These are phyloP conservation scores for Colletotrichum eleusines DNA, from an alignment of 2,329 filamentous ascomycete genomes.

Conservation along the genomic window DNA sequence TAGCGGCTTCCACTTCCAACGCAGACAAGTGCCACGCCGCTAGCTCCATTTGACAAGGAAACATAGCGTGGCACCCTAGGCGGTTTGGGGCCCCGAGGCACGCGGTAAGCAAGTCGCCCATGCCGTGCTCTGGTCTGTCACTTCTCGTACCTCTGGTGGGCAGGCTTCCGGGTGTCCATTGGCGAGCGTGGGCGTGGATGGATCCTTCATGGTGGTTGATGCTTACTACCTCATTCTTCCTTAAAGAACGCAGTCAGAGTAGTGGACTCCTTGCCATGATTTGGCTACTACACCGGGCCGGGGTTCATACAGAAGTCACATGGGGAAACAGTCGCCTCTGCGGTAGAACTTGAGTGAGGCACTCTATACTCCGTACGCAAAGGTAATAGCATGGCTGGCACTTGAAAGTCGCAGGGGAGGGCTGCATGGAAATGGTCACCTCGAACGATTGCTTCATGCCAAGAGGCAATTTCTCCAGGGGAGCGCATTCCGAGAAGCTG, in stretches of 20 bases:
- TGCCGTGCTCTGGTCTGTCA: neutral
- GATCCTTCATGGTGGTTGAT: neutral
- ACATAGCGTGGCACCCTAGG: conserved; percentile 37
- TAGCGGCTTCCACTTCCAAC: neutral
- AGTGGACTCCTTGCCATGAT: neutral
- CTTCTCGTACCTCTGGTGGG: conserved; percentile 1
- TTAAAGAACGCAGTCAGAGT: neutral
- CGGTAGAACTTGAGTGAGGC: conserved; percentile 6
- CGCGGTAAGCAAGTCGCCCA: conserved; percentile 24
- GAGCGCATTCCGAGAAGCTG: neutral
- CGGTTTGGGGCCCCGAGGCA: conserved; percentile 25
- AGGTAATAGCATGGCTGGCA: neutral
- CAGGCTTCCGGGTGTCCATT: neutral
- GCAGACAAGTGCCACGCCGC: conserved; percentile 6
- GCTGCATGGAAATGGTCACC: neutral
- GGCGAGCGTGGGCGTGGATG: neutral
- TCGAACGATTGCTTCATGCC: neutral
- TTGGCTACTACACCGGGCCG: conserved; percentile 26
- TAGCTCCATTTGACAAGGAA: conserved; percentile 16
- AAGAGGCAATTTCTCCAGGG: neutral
- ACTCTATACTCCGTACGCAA: neutral
- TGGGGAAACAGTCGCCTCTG: conserved; percentile 21
- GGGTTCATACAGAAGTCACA: conserved; percentile 20
- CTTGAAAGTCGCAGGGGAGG: neutral
- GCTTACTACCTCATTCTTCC: neutral